phyloP scores from a whole-genome alignment of 805 yeast genomes.

The Yamadazyma sp. region DNA sequence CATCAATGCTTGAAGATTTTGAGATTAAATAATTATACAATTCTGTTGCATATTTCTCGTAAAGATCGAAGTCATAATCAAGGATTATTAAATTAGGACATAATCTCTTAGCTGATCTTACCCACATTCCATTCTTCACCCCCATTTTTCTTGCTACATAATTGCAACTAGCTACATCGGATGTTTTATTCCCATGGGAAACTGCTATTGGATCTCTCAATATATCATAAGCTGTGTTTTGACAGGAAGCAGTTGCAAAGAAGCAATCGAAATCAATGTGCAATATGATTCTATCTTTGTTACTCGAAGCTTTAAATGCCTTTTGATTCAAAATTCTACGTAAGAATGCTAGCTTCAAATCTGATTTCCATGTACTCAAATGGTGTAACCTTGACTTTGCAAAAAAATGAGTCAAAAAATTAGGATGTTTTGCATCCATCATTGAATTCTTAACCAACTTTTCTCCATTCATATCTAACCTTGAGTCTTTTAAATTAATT shows the following conservation, averaged over 20 bases:
- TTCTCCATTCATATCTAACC: constrained; percentile 10
- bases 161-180: constrained; percentile 92
- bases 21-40: constrained; percentile 61
- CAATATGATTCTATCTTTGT: constrained; percentile 9
- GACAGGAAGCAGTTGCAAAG: constrained; percentile 81
- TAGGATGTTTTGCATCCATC: constrained; percentile 69
- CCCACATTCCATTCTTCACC: constrained; percentile 89
- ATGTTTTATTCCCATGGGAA: constrained; percentile 54
- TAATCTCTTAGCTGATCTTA: constrained; percentile 54
- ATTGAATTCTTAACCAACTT: constrained; percentile 10
- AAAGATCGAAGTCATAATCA: constrained; percentile 71
- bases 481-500: constrained; percentile 3
- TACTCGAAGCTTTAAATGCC: neutral
- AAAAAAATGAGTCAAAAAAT: constrained; percentile 69
- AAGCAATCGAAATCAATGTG: constrained; percentile 92
- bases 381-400: constrained; percentile 84
- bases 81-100: constrained; percentile 68
- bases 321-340: constrained; percentile 35
- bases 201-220: constrained; percentile 55
- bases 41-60: constrained; percentile 59
- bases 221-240: constrained; percentile 52
- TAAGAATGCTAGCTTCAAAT: constrained; percentile 60
- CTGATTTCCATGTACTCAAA: constrained; percentile 82
- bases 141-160: constrained; percentile 82
- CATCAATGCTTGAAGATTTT: constrained; percentile 41